phyloP scores from a whole-genome alignment of 2,329 filamentous ascomycete genomes.

The Rhinocladiella mackenziei region DNA sequence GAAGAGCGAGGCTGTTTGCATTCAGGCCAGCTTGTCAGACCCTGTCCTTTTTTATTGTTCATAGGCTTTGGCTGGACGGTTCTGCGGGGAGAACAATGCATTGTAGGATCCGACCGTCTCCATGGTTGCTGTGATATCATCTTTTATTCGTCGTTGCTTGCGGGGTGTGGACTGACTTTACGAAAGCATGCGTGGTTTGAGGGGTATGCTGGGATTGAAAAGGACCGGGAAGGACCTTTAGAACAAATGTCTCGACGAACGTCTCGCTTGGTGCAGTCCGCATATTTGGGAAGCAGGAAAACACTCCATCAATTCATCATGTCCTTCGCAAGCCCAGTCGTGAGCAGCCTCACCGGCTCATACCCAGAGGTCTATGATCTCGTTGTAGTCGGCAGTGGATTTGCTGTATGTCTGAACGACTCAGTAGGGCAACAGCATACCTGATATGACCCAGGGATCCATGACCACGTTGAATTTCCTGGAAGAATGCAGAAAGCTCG shows the following conservation, averaged over 20 bases:
- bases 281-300: neutral
- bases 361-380: slow-evolving; percentile 35
- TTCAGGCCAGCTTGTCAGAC: too few relatives aligned
- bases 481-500: slow-evolving; percentile 37
- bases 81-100: too few relatives aligned
- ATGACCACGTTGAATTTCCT: slow-evolving; percentile 42
- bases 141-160: slow-evolving; percentile 14
- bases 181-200: slow-evolving; percentile 4
- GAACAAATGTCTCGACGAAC: neutral
- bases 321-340: slow-evolving; percentile 14
- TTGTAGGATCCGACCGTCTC: too few relatives aligned
- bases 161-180: slow-evolving; percentile 9
- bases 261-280: neutral
- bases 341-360: slow-evolving; percentile 21
- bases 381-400: slow-evolving; percentile 41
- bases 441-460: slow-evolving; percentile 14
- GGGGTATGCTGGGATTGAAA: slow-evolving; percentile 12
- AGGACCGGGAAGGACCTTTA: neutral
- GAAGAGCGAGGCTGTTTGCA: too few relatives aligned
- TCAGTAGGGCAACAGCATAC: slow-evolving; percentile 20
- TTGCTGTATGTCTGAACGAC: slow-evolving; percentile 29
- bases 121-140: too few relatives aligned
- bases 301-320: slow-evolving; percentile 1
- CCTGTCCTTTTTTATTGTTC: too few relatives aligned
- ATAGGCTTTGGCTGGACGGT: too few relatives aligned